Evolutionary conservation across 2,329 filamentous ascomycete species (phyloP), one percentile per base, ranked within the genome.

Genomic region (Claviceps humidiphila): DNA sequence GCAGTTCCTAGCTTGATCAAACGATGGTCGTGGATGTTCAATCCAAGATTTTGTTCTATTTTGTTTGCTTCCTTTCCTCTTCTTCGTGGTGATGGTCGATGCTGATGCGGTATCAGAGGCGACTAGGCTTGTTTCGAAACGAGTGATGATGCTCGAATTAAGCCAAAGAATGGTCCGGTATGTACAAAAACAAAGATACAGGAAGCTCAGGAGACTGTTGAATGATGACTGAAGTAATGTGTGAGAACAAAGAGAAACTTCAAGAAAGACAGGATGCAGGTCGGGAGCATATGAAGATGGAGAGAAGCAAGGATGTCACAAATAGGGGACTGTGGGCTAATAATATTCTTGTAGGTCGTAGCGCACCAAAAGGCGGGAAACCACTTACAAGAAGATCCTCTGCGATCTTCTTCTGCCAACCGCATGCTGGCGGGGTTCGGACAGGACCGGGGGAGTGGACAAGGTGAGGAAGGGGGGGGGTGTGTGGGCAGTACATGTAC

Each of bases 321-420:
- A 43, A 34, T 43, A 43, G 45, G 45, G 46, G 24, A 54, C 24
- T 44, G 43, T 48, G 37, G 16, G 22, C 39, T n/a, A 20, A 16
- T 24, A 20, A 49, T 41, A 40, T 9, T 11, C 46, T 37, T 52
- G 46, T 50, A 50, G 47, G 49, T 41, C 50, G 42, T 26, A 40
- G 13, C 16, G 50, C 34, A 24, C 8, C 17, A 47, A 49, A 40
- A 42, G 53, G 41, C 13, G 42, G 42, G 13, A 45, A 34, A 43
- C 26, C 16, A 45, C 47, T 54, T 52, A 47, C 53, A 54, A 52
- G 42, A 52, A 34, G 30, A 34, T 34, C 56, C 53, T 54, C 44
- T 55, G 54, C 51, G 47, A 55, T 53, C 55, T 54, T 55, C 48
- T 34, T 55, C 51, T 30, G 22, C 22, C 30, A 50, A 39, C 38